Conservation (phyloP, 169 alveolate genomes). For the Neospora caninum region DNA sequence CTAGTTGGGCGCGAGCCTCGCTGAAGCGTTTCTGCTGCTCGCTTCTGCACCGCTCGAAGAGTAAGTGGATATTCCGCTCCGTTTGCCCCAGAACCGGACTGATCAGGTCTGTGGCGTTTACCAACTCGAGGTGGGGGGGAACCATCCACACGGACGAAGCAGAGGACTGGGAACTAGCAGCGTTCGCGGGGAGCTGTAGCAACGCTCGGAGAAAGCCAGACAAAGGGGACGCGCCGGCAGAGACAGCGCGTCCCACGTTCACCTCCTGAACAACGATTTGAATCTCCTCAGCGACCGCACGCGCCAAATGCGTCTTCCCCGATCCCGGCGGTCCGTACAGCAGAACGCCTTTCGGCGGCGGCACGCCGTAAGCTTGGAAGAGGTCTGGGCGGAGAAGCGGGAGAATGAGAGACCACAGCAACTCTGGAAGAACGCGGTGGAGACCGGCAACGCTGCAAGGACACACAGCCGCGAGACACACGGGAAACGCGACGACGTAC, state of each 20-base stretch:
- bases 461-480: neutral
- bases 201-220: neutral
- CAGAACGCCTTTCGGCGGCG: constrained; percentile 42
- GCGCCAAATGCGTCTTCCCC: constrained; percentile 92
- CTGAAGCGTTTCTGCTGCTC: neutral
- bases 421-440: constrained; percentile 29
- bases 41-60: constrained; percentile 3
- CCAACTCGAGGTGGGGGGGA: constrained; percentile 38
- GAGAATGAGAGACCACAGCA: constrained; percentile 20
- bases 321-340: constrained; percentile 86
- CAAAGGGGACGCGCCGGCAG: neutral
- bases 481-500: neutral
- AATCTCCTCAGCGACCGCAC: constrained; percentile 97
- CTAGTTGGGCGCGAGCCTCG: neutral
- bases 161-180: neutral
- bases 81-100: constrained; percentile 48
- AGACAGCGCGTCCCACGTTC: neutral
- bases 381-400: constrained; percentile 46
- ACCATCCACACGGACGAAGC: neutral
- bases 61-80: constrained; percentile 45
- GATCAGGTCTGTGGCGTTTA: constrained; percentile 58
- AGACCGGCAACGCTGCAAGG: constrained; percentile 1
- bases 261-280: neutral
- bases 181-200: neutral
- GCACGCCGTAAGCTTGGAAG: constrained; percentile 14